These are phyloP conservation scores for Aureobasidium zeae DNA, from an alignment of 2,329 filamentous ascomycete genomes.

Conservation along the genomic window DNA sequence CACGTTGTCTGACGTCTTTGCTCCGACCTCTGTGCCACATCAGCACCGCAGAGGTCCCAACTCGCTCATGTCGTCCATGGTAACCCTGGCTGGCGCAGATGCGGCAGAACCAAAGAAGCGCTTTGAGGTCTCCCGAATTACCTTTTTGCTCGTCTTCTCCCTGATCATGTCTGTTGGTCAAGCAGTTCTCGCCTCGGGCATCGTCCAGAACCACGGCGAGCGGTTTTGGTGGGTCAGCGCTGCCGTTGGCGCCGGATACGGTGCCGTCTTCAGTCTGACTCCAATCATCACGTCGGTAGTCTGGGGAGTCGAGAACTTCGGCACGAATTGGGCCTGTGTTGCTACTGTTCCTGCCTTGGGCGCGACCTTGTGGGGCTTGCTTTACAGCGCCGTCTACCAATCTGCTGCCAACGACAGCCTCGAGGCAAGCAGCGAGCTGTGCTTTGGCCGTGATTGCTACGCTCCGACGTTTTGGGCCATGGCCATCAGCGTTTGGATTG, in stretches of 20 bases:
- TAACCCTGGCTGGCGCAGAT: slow-evolving; percentile 24
- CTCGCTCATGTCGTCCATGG: slow-evolving; percentile 34
- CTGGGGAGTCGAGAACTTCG: slow-evolving; percentile 98
- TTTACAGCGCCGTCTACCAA: slow-evolving; percentile 80
- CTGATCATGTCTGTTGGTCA: slow-evolving; percentile 65
- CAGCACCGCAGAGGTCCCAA: slow-evolving; percentile 44
- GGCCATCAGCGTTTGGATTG: slow-evolving; percentile 68
- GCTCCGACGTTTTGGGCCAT: slow-evolving; percentile 77
- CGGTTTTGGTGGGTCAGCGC: slow-evolving; percentile 81
- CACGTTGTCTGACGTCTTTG: slow-evolving; percentile 78
- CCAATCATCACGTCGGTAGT: slow-evolving; percentile 94
- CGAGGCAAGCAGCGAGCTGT: slow-evolving; percentile 48
- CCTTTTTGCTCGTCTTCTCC: slow-evolving; percentile 68
- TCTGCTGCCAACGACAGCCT: slow-evolving; percentile 45
- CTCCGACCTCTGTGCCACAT: slow-evolving; percentile 45
- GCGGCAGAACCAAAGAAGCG: slow-evolving; percentile 21
- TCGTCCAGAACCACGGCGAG: slow-evolving; percentile 62
- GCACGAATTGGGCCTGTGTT: slow-evolving; percentile 94
- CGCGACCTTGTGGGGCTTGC: slow-evolving; percentile 77
- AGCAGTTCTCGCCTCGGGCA: slow-evolving; percentile 65
- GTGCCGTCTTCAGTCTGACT: slow-evolving; percentile 78
- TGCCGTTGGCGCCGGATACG: slow-evolving; percentile 82
- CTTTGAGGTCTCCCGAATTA: slow-evolving; percentile 64
- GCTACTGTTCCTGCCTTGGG: slow-evolving; percentile 84
- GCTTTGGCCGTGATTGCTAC: slow-evolving; percentile 77